Conservation (phyloP, 192 early-diverging fungal genomes). For the Pilaira anomala region DNA sequence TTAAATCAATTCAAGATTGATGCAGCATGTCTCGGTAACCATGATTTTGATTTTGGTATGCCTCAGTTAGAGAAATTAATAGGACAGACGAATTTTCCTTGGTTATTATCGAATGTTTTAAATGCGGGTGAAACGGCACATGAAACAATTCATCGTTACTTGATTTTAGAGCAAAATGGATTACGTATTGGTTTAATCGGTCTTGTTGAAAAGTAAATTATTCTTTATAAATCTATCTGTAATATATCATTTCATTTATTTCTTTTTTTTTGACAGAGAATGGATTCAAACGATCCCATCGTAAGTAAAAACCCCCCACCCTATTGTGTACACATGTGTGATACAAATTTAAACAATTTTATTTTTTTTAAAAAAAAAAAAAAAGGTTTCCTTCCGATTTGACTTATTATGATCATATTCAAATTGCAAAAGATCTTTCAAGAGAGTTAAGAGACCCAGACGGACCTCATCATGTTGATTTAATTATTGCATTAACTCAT, state of each 20-base stretch:
- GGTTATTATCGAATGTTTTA: slow-evolving; percentile 66
- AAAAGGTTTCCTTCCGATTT: slow-evolving; percentile 52
- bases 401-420: slow-evolving; percentile 57
- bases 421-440: slow-evolving; percentile 41
- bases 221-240: too few species aligned
- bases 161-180: slow-evolving; percentile 46
- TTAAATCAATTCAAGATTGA: slow-evolving; percentile 59
- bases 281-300: slow-evolving; percentile 66
- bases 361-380: neutral
- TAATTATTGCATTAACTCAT: slow-evolving; percentile 72
- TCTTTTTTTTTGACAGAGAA: slow-evolving; percentile 31
- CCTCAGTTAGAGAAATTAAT: slow-evolving; percentile 49
- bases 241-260: neutral
- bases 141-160: slow-evolving; percentile 34
- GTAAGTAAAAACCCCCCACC: too few species aligned
- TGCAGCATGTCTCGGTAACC: slow-evolving; percentile 65
- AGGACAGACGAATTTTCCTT: slow-evolving; percentile 59
- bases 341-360: neutral
- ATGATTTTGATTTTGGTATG: slow-evolving; percentile 73
- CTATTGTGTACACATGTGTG: neutral
- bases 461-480: slow-evolving; percentile 48
- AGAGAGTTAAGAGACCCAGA: slow-evolving; percentile 34
- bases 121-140: slow-evolving; percentile 35
- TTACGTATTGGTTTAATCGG: slow-evolving; percentile 67
- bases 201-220: slow-evolving; percentile 60